Evolutionary conservation across 1,284 basidiomycete species (phyloP).

Genomic region (Tilletia indica): DNA sequence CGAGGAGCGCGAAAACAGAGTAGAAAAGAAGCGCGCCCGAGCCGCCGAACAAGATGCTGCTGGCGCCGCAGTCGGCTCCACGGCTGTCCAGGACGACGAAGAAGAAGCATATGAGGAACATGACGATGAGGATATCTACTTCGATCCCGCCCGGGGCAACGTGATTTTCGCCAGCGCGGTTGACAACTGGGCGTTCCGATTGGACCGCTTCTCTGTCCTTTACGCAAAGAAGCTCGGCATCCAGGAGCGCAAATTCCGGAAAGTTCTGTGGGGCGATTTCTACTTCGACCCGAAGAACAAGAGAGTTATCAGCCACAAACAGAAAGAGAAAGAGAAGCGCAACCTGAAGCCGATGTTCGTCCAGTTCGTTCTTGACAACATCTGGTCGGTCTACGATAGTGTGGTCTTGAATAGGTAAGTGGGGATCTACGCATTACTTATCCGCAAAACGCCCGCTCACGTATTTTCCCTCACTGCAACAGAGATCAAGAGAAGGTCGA

Average conservation of each 20-base stretch:
- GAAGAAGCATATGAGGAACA: constrained; percentile 68
- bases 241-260: constrained; percentile 79
- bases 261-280: constrained; percentile 95
- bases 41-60: constrained; percentile 35
- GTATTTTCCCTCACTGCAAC: not conserved
- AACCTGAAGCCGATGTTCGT: constrained; percentile 95
- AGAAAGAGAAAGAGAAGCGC: constrained; percentile 67
- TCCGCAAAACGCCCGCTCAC: not conserved
- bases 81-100: constrained; percentile 59
- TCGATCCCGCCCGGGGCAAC: constrained; percentile 91
- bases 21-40: constrained; percentile 70
- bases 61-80: constrained; percentile 65
- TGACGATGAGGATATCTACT: constrained; percentile 91
- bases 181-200: constrained; percentile 96
- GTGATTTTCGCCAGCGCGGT: constrained; percentile 95
- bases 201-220: constrained; percentile 87
- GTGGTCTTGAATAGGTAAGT: constrained; percentile 33
- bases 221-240: constrained; percentile 89
- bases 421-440: not conserved
- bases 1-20: constrained; percentile 80
- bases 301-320: constrained; percentile 84
- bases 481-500: constrained; percentile 66
- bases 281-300: constrained; percentile 97
- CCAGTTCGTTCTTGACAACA: constrained; percentile 93
- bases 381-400: constrained; percentile 83